Evolutionary conservation across 257 asterid genomes (phyloP), one percentile per base, ranked within the genome.

Genomic region (Osmanthus fragrans): DNA sequence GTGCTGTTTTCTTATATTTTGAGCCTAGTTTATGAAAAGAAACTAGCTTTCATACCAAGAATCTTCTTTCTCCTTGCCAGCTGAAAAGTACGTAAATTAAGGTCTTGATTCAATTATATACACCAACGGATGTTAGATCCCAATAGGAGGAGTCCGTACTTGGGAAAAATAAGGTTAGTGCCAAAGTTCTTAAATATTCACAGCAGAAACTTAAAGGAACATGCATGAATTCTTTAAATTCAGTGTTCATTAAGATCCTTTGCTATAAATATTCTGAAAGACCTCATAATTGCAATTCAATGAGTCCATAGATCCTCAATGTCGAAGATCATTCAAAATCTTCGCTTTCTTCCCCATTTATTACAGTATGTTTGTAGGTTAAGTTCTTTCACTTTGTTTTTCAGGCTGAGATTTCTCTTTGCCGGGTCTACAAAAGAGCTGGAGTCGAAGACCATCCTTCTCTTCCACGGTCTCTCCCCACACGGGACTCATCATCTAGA

Each of bases 351-450:
- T 65, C 30, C 19, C 36, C 37, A 5, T 25, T 34, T 47, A 32
- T 47, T 47, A 15, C n/a, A 47, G 56, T 47, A 16, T 47, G 6
- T 47, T 47, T 15, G 64, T 18, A 5, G 27, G 37, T 21, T 2
- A 36, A 63, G 1, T 6, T 37, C 54, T 19, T 47, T 49, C 23
- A 34, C 15, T 5, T 40, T 39, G 29, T 54, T 73, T 42, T 45
- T 47, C 92, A 96, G 99, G 92, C 94, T 1, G 99, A 96, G 79
- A 96, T 96, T 58, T 96, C 99, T 4, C 90, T 96, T 15, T 96
- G 99, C 74, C 97, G 98, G 0, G 98, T 96, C 29, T 86, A 93
- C 88, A 96, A 96, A 77, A 82, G 99, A 77, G 87, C 98, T 7
- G 99, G 98, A 81, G 93, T 96, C 4, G 99, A 91, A 74, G 99